A percentile compares a stretch with the other conserved stretches of the same genome.
phyloP scores from a whole-genome alignment of 2,329 filamentous ascomycete species.

The Colletotrichum sp. region DNA sequence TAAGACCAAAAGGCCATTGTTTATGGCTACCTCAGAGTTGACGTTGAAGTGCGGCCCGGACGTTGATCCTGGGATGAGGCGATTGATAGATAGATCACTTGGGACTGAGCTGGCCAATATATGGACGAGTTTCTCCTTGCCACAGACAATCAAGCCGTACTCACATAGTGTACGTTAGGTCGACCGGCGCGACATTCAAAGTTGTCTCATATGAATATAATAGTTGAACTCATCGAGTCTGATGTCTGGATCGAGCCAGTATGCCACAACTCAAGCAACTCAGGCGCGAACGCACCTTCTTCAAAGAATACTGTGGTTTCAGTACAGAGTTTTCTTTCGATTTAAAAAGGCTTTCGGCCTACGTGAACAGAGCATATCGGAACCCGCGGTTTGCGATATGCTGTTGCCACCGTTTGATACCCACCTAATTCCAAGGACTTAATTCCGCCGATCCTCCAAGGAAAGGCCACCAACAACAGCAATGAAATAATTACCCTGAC shows the following conservation, averaged over 20 bases:
- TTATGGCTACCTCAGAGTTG: no score
- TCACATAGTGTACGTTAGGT: no score
- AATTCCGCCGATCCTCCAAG: background rate
- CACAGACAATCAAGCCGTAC: no score
- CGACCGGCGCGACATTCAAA: no score
- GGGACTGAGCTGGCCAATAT: no score
- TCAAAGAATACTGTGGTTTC: background rate
- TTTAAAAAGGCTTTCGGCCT: background rate
- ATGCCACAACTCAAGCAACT: background rate
- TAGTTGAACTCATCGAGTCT: background rate
- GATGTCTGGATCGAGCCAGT: background rate
- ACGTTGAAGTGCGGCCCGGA: no score
- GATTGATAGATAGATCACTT: no score
- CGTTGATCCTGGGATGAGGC: no score
- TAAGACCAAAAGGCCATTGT: no score
- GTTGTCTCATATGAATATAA: background rate
- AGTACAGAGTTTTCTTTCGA: background rate
- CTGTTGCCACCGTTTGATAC: background rate
- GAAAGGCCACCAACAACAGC: background rate
- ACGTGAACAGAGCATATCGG: background rate
- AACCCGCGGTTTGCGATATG: background rate
- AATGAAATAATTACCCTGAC: background rate
- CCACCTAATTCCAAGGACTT: background rate
- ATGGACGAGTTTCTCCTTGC: no score
- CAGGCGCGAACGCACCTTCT: background rate